These are phyloP conservation scores for Lipomyces lipofer DNA, from an alignment of 805 yeast species.

Conservation along the genomic window DNA sequence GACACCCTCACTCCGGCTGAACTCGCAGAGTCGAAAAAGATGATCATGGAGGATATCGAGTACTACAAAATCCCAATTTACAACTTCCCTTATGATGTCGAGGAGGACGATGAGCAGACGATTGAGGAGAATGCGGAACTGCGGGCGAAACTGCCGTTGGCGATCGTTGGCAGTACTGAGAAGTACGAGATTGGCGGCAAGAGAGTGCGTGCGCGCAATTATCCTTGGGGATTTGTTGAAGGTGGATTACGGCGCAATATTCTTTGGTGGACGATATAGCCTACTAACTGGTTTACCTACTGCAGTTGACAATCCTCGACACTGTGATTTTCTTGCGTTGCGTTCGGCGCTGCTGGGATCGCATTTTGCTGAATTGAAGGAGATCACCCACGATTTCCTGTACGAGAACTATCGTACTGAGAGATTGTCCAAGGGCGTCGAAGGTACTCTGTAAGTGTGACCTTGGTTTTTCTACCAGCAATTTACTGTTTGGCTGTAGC, in stretches of 20 bases:
- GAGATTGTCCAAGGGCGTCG: slow-evolving; percentile 50
- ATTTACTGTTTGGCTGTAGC: neutral
- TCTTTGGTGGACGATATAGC: neutral
- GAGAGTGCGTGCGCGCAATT: slow-evolving; percentile 52
- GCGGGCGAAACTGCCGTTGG: slow-evolving; percentile 59
- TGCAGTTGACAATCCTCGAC: slow-evolving; percentile 42
- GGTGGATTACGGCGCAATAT: slow-evolving; percentile 37
- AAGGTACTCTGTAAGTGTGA: slow-evolving; percentile 9
- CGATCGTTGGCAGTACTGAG: slow-evolving; percentile 55
- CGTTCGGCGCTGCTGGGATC: slow-evolving; percentile 75
- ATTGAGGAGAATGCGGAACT: slow-evolving; percentile 43
- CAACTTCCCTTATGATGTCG: slow-evolving; percentile 69
- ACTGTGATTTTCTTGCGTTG: slow-evolving; percentile 46
- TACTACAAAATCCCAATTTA: slow-evolving; percentile 63
- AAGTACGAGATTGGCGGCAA: slow-evolving; percentile 43
- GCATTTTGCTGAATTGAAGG: slow-evolving; percentile 80
- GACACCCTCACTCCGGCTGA: slow-evolving; percentile 75
- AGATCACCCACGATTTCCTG: slow-evolving; percentile 70
- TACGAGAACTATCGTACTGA: slow-evolving; percentile 82
- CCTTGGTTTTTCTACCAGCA: neutral
- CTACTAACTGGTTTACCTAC: neutral
- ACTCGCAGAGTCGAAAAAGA: slow-evolving; percentile 52
- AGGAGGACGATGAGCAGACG: slow-evolving; percentile 49
- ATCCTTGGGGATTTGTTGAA: slow-evolving; percentile 68
- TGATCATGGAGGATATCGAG: slow-evolving; percentile 57